phyloP scores from a whole-genome alignment of 179 eudicot genomes.

The Silene coronaria region DNA sequence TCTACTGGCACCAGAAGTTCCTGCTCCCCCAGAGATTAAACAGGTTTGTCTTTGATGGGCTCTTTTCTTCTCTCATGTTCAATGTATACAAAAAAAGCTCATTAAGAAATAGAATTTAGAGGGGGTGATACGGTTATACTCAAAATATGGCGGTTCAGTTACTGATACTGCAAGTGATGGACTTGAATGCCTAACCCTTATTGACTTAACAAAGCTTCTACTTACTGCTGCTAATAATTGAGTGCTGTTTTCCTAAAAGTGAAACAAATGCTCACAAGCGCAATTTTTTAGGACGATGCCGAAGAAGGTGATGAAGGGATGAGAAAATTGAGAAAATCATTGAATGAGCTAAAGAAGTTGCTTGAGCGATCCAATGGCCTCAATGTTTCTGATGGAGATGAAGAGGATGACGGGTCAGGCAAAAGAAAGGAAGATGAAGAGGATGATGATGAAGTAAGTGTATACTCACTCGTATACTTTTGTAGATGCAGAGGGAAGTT shows the following conservation, averaged over 20 bases:
- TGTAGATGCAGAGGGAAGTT: too few species aligned
- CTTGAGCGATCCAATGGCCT: constrained; percentile 69
- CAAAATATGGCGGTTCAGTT: too few species aligned
- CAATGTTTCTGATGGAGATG: constrained; percentile 72
- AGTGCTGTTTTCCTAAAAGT: too few species aligned
- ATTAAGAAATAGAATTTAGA: too few species aligned
- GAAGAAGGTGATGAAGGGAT: constrained; percentile 73
- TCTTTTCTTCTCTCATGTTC: neutral
- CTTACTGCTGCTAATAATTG: too few species aligned
- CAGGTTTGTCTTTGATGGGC: constrained; percentile 39
- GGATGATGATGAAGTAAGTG: constrained; percentile 53
- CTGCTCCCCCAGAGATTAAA: constrained; percentile 97
- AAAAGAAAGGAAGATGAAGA: constrained; percentile 39
- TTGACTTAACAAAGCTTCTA: too few species aligned
- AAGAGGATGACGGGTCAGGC: constrained; percentile 26
- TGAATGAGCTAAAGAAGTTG: constrained; percentile 86
- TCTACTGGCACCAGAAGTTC: constrained; percentile 80
- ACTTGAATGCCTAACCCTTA: too few species aligned
- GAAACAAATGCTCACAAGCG: neutral
- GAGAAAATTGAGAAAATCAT: constrained; percentile 87
- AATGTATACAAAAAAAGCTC: too few species aligned
- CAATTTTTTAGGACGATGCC: constrained; percentile 57
- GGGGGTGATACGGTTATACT: too few species aligned
- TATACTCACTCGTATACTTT: constrained; percentile 2
- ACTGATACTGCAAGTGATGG: too few species aligned